phyloP scores from a whole-genome alignment of 83 land plant genomes.

The Picea mariana region DNA sequence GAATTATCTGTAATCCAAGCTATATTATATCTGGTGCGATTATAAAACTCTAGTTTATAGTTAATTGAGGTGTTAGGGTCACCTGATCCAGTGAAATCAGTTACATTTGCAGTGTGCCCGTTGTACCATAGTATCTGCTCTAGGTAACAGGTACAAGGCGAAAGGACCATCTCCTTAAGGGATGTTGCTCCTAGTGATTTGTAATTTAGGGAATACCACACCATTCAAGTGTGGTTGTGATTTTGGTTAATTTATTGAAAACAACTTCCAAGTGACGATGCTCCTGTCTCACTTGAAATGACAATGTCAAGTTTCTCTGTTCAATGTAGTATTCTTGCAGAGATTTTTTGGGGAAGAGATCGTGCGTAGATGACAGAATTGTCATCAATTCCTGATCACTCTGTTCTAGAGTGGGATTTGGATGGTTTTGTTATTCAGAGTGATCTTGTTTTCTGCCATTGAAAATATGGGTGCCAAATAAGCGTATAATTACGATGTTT shows the following conservation, averaged over 20 bases:
- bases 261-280: neutral
- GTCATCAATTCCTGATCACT: no score
- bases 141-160: constrained; percentile 7
- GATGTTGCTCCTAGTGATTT: neutral
- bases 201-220: constrained; percentile 5
- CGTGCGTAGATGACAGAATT: no score
- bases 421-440: no score
- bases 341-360: no score
- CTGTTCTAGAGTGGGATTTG: no score
- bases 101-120: constrained; percentile 14
- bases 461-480: no score
- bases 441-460: no score
- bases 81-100: constrained; percentile 11
- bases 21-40: constrained; percentile 12
- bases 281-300: neutral
- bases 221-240: constrained; percentile 16
- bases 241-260: constrained; percentile 14
- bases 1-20: neutral
- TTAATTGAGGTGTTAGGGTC: constrained; percentile 1
- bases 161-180: neutral
- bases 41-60: constrained; percentile 2
- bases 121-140: constrained; percentile 10
- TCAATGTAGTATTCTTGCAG: no score
- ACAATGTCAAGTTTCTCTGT: no score
- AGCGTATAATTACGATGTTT: no score